Conservation (phyloP, 768 basidiomycete genomes). For the Coprinopsis strossmayeri region DNA sequence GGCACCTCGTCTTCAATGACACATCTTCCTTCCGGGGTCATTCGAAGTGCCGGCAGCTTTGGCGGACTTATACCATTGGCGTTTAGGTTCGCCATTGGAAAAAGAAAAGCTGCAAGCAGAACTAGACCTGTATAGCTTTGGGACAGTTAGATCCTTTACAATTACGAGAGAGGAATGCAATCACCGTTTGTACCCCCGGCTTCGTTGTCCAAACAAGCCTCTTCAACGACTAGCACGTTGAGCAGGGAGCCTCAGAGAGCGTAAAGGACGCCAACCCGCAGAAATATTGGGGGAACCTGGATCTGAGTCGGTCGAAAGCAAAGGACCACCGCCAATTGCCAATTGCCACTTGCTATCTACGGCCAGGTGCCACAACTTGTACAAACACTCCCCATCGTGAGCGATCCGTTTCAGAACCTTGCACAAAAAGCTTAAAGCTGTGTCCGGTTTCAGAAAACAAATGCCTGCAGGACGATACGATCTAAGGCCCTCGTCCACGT, state of each 20-base stretch:
- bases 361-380: not conserved
- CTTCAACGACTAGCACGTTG: not conserved
- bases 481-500: not conserved
- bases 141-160: not conserved
- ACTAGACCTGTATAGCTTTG: not conserved
- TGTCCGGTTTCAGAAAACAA: slow-evolving; percentile 1
- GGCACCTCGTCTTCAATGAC: slow-evolving; percentile 36
- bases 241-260: not conserved
- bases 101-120: not conserved
- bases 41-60: slow-evolving; percentile 44
- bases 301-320: too few relatives aligned
- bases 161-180: not conserved
- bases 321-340: too few relatives aligned
- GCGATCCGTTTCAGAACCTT: not conserved
- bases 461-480: not conserved
- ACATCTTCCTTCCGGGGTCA: slow-evolving; percentile 39
- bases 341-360: too few relatives aligned
- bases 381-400: not conserved
- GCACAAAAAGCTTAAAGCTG: not conserved
- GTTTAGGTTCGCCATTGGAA: not conserved
- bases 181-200: not conserved
- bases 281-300: too few relatives aligned
- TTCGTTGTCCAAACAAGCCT: not conserved
- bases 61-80: slow-evolving; percentile 13
- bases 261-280: too few relatives aligned